These are phyloP conservation scores for Heliosperma pusillum DNA, from an alignment of 148 eudicot genomes.

Conservation along the genomic window DNA sequence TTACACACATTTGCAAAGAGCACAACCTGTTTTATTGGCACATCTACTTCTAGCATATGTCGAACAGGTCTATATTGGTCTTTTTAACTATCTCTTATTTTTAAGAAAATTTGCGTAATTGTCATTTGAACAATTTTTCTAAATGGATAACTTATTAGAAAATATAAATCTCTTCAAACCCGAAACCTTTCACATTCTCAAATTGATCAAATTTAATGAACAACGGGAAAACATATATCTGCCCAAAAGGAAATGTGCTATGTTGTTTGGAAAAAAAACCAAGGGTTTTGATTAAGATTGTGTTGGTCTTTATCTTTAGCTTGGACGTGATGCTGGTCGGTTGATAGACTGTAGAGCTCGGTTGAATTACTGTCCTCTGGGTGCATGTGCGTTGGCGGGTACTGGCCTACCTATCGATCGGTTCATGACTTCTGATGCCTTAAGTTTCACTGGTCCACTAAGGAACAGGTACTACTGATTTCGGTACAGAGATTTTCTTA, in stretches of 20 bases:
- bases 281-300: not conserved
- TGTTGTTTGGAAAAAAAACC: not conserved
- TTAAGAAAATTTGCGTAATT: not conserved
- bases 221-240: too few relatives aligned
- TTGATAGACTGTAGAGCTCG: slow-evolving; percentile 76
- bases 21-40: slow-evolving; percentile 84
- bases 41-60: slow-evolving; percentile 94
- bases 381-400: slow-evolving; percentile 99
- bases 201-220: too few relatives aligned
- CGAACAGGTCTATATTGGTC: slow-evolving; percentile 62
- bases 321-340: slow-evolving; percentile 97
- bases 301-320: slow-evolving; percentile 38
- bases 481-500: not conserved
- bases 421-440: slow-evolving; percentile 86
- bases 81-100: not conserved
- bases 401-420: slow-evolving; percentile 97
- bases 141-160: not conserved
- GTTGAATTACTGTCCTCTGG: slow-evolving; percentile 86
- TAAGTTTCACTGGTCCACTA: slow-evolving; percentile 87
- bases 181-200: too few relatives aligned
- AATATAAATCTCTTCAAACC: not conserved
- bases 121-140: not conserved
- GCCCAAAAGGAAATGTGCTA: too few relatives aligned
- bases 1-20: slow-evolving; percentile 95
- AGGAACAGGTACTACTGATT: slow-evolving; percentile 68